A percentile compares a stretch with the other conserved stretches of the same genome.
phyloP scores from a whole-genome alignment of 805 yeast species.

The Nakazawaea populi region DNA sequence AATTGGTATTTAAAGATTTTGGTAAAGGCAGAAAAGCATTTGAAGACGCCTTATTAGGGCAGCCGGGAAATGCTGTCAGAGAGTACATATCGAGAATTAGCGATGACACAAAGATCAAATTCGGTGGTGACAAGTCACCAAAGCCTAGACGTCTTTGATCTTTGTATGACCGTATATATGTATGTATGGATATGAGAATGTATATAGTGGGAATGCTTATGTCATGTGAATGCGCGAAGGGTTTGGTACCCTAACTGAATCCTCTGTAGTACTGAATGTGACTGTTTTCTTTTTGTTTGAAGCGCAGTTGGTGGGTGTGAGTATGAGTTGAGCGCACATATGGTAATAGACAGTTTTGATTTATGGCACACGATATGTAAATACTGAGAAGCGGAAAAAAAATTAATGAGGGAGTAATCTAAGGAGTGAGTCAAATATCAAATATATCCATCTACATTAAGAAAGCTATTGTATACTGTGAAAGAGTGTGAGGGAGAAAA shows the following conservation, averaged over 20 bases:
- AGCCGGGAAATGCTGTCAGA: conserved; percentile 73
- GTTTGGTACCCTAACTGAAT: background rate
- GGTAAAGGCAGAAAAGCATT: conserved; percentile 92
- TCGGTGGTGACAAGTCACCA: conserved; percentile 91
- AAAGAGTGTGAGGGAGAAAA: background rate
- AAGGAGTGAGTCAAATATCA: no score
- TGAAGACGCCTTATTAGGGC: conserved; percentile 75
- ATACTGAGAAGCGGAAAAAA: no score
- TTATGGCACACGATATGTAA: no score
- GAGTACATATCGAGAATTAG: conserved; percentile 62
- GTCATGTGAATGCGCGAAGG: background rate
- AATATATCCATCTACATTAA: no score
- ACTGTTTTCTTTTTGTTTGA: background rate
- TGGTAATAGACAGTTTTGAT: no score
- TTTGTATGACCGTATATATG: background rate
- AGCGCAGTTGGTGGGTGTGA: no score
- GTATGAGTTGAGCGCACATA: no score
- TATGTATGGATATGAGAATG: background rate
- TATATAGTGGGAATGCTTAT: no score
- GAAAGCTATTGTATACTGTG: background rate
- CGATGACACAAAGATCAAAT: conserved; percentile 77
- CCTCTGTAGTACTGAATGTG: background rate
- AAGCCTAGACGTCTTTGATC: conserved; percentile 64
- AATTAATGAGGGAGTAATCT: no score
- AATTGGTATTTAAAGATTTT: conserved; percentile 71